Evolutionary conservation across 2,329 filamentous ascomycete species (phyloP).

Genomic region (Escovopsis sp.): DNA sequence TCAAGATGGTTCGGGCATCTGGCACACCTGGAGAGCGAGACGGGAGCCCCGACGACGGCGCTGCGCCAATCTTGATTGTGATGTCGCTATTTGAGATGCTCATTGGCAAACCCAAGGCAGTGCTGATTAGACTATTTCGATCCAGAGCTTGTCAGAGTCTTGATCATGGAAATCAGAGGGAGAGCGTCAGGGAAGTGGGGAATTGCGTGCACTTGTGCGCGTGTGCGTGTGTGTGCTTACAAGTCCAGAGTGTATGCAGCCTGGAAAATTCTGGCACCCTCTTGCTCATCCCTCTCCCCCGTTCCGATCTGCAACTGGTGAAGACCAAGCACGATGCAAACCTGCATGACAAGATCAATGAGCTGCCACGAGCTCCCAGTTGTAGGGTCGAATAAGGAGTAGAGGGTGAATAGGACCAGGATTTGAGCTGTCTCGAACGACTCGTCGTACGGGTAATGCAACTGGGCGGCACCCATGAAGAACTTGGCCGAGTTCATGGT

Average conservation of each 20-base stretch:
- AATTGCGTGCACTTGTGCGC: too few species aligned
- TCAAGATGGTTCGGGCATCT: background rate
- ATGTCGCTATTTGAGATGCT: constrained; percentile 2
- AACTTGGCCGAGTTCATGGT: constrained; percentile 1
- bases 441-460: constrained; percentile 1
- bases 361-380: constrained; percentile 4
- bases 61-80: background rate
- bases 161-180: background rate
- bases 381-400: constrained; percentile 3
- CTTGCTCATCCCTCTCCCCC: background rate
- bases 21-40: background rate
- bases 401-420: constrained; percentile 2
- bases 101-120: constrained; percentile 3
- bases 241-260: background rate
- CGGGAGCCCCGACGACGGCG: background rate
- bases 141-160: background rate
- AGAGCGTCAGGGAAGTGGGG: too few species aligned
- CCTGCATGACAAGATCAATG: constrained; percentile 3
- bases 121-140: constrained; percentile 1
- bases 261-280: background rate
- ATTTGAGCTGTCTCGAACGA: constrained; percentile 1
- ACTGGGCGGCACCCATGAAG: background rate
- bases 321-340: background rate
- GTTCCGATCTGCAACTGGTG: background rate
- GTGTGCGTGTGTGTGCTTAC: too few species aligned